phyloP scores from a whole-genome alignment of 73 alveolate species.

The Uronychia setigera region DNA sequence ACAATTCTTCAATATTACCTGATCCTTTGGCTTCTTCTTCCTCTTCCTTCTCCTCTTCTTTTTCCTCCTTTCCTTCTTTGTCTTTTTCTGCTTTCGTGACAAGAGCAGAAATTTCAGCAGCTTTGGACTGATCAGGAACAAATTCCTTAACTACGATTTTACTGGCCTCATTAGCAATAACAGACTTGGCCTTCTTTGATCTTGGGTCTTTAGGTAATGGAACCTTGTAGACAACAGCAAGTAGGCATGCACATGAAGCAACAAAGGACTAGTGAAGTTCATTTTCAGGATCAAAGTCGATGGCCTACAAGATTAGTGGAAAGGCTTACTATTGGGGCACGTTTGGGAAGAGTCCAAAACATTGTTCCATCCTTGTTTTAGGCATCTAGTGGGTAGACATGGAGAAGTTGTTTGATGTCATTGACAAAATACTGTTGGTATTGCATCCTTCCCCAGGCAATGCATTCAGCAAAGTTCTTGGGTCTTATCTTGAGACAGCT shows the following conservation, averaged over 20 bases:
- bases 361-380: conserved; percentile 87
- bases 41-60: conserved; percentile 48
- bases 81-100: conserved; percentile 71
- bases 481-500: conserved; percentile 82
- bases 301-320: neutral
- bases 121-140: conserved; percentile 67
- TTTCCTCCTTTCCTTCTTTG: conserved; percentile 54
- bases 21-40: conserved; percentile 45
- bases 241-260: conserved; percentile 76
- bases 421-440: conserved; percentile 75
- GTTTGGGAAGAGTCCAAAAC: conserved; percentile 96
- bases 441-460: conserved; percentile 76
- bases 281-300: conserved; percentile 76
- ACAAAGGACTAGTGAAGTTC: conserved; percentile 77
- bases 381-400: conserved; percentile 90
- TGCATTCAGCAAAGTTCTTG: conserved; percentile 81
- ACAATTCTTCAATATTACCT: conserved; percentile 37
- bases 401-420: conserved; percentile 81
- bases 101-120: conserved; percentile 61
- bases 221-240: conserved; percentile 77
- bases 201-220: conserved; percentile 76
- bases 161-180: conserved; percentile 53
- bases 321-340: conserved; percentile 72
- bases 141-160: conserved; percentile 64
- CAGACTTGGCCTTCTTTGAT: conserved; percentile 53